Conservation (phyloP, 225 moss, liverwort and hornwort species). For the Polytrichum formosum region DNA sequence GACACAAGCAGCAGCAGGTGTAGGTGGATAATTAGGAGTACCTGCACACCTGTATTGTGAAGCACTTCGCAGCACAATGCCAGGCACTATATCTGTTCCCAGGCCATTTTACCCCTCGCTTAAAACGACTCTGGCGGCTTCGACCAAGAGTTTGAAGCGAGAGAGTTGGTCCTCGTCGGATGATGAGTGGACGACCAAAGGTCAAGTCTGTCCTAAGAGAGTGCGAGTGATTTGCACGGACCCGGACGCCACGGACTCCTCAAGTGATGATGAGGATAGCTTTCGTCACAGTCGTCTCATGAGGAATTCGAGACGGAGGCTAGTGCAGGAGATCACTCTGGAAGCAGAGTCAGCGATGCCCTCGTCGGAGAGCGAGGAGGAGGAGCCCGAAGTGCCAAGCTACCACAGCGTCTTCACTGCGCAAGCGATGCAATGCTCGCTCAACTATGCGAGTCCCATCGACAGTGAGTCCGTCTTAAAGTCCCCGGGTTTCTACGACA, state of each 20-base stretch:
- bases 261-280: slow-evolving; percentile 44
- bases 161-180: slow-evolving; percentile 5
- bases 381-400: slow-evolving; percentile 50
- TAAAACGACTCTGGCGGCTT: too few relatives aligned
- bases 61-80: too few relatives aligned
- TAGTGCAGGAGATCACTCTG: slow-evolving; percentile 32
- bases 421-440: slow-evolving; percentile 66
- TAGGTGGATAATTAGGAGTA: too few relatives aligned
- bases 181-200: slow-evolving; percentile 7
- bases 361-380: not conserved
- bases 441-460: slow-evolving; percentile 53
- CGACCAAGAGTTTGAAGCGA: slow-evolving; percentile 21
- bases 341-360: not conserved
- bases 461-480: slow-evolving; percentile 13
- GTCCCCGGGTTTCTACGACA: slow-evolving; percentile 21
- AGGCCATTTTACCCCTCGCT: too few relatives aligned
- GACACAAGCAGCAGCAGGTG: too few relatives aligned
- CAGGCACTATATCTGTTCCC: too few relatives aligned
- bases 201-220: slow-evolving; percentile 27
- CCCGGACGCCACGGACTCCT: slow-evolving; percentile 55
- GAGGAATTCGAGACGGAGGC: slow-evolving; percentile 9
- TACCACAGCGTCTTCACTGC: slow-evolving; percentile 52
- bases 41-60: too few relatives aligned
- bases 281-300: slow-evolving; percentile 9
- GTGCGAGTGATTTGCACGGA: slow-evolving; percentile 57